These are phyloP conservation scores for Kodamaea neixiangensis DNA, from an alignment of 805 yeast species.

Conservation along the genomic window DNA sequence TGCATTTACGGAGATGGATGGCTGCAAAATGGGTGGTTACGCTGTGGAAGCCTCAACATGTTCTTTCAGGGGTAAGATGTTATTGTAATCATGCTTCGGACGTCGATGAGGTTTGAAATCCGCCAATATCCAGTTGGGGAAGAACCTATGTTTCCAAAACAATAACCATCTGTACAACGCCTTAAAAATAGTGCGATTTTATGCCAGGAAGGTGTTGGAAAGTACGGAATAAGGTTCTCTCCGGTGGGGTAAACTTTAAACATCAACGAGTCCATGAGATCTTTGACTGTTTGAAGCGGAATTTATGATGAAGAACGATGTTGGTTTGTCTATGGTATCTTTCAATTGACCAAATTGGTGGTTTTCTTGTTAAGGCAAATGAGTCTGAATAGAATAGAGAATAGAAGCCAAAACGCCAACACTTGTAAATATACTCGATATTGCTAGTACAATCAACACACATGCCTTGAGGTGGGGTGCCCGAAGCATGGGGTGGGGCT, in stretches of 20 bases:
- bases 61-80: background rate
- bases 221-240: background rate
- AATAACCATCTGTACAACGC: background rate
- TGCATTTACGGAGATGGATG: background rate
- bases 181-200: background rate
- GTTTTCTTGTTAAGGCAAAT: too few relatives aligned
- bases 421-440: too few relatives aligned
- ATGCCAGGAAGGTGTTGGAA: background rate
- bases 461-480: background rate
- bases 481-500: too few relatives aligned
- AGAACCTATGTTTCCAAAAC: background rate
- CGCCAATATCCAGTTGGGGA: background rate
- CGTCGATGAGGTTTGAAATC: background rate
- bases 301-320: too few relatives aligned
- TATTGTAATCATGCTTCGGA: background rate
- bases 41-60: background rate
- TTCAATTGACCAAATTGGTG: too few relatives aligned
- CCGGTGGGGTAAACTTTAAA: background rate
- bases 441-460: too few relatives aligned
- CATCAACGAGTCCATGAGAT: too few relatives aligned
- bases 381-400: too few relatives aligned
- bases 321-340: too few relatives aligned
- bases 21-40: background rate
- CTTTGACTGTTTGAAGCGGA: too few relatives aligned
- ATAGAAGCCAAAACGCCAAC: too few relatives aligned